Evolutionary conservation across 2,329 filamentous ascomycete species (phyloP).

Genomic region (Xylaria hypoxylon): DNA sequence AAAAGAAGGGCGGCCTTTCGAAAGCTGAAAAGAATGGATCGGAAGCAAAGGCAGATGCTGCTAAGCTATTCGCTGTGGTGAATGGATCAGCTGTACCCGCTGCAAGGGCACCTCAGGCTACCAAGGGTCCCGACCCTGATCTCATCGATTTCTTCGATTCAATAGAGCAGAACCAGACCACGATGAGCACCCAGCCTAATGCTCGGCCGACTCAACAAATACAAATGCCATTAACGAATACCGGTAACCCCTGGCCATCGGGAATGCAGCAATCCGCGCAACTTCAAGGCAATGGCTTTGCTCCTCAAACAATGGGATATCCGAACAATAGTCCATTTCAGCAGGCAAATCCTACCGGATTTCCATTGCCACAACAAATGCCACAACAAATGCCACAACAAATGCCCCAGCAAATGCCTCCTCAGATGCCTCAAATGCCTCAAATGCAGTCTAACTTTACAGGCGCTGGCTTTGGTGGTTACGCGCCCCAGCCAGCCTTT

Average conservation of each 20-base stretch:
- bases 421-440: constrained; percentile 44
- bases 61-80: constrained; percentile 58
- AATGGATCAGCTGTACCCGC: constrained; percentile 51
- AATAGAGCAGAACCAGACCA: constrained; percentile 88
- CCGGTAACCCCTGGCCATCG: constrained; percentile 55
- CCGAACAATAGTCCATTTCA: constrained; percentile 58
- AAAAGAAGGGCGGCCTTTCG: constrained; percentile 61
- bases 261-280: constrained; percentile 52
- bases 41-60: constrained; percentile 54
- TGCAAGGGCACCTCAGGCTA: constrained; percentile 59
- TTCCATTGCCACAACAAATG: constrained; percentile 54
- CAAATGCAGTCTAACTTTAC: constrained; percentile 65
- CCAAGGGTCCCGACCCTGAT: constrained; percentile 77
- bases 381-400: constrained; percentile 59
- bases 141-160: constrained; percentile 96
- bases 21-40: constrained; percentile 53
- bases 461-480: constrained; percentile 86
- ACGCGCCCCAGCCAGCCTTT: constrained; percentile 73
- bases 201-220: constrained; percentile 49
- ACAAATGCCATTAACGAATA: constrained; percentile 49
- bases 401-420: constrained; percentile 43
- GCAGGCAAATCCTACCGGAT: constrained; percentile 51
- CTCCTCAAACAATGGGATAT: constrained; percentile 54
- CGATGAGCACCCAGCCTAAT: constrained; percentile 65
- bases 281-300: constrained; percentile 48